phyloP scores from a whole-genome alignment of 768 basidiomycete genomes.

The Pisolithus tinctorius region DNA sequence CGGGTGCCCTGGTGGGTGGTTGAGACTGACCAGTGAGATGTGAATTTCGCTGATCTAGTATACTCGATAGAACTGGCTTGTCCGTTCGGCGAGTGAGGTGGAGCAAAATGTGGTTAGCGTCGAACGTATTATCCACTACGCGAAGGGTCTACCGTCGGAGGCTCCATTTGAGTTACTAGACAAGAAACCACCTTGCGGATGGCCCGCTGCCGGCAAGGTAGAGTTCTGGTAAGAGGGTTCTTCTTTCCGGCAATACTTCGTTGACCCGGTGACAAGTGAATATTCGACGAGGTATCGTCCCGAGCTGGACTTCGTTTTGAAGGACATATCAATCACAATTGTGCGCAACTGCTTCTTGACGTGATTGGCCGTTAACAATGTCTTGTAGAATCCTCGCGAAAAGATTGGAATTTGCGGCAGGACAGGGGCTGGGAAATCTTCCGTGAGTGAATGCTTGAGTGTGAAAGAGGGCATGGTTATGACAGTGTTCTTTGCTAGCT shows the following conservation, averaged over 20 bases:
- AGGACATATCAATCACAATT: constrained; percentile 62
- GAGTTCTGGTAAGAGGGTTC: constrained; percentile 54
- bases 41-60: constrained; percentile 1
- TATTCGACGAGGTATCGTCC: constrained; percentile 78
- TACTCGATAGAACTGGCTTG: constrained; percentile 63
- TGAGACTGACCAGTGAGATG: background rate
- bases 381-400: constrained; percentile 60
- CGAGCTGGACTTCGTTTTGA: constrained; percentile 76
- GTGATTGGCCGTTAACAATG: constrained; percentile 3
- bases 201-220: constrained; percentile 72
- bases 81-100: constrained; percentile 78
- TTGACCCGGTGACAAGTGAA: constrained; percentile 32
- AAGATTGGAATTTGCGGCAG: constrained; percentile 88
- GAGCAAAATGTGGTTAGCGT: constrained; percentile 89
- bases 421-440: constrained; percentile 78
- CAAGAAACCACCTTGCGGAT: constrained; percentile 42
- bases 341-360: constrained; percentile 30
- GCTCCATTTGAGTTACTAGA: constrained; percentile 66
- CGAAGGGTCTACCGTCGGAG: constrained; percentile 57
- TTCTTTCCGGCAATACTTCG: background rate
- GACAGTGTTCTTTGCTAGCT: constrained; percentile 29
- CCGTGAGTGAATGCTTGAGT: constrained; percentile 34
- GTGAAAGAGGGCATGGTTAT: background rate
- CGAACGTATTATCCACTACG: constrained; percentile 82
- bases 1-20: constrained; percentile 62